Evolutionary conservation across 345 rosid genomes (phyloP).

Genomic region (Noccaea caerulescens): DNA sequence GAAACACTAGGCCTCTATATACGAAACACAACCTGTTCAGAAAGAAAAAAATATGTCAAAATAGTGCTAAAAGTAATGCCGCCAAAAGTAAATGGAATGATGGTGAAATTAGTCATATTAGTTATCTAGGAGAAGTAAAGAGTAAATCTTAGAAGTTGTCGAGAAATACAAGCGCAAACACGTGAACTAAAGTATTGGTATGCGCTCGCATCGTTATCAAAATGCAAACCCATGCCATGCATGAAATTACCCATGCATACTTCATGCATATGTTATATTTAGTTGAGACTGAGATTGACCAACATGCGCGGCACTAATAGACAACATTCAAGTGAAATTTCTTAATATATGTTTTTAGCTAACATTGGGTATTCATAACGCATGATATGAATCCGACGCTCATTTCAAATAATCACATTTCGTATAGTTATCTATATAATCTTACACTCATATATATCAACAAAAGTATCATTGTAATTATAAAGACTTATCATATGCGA

Average conservation of each 20-base stretch:
- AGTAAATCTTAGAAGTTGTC: background rate
- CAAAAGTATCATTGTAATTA: background rate
- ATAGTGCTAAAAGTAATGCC: background rate
- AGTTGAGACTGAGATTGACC: conserved; percentile 1
- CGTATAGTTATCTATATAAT: too few species aligned
- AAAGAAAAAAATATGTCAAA: background rate
- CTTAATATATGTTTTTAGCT: background rate
- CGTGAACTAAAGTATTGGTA: background rate
- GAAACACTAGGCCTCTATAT: too few species aligned
- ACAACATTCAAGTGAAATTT: background rate
- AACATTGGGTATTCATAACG: background rate
- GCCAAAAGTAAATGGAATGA: background rate
- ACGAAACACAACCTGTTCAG: background rate
- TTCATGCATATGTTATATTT: background rate
- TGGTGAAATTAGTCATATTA: conserved; percentile 1
- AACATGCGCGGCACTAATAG: background rate
- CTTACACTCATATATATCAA: too few species aligned
- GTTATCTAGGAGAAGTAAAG: background rate
- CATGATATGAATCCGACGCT: background rate
- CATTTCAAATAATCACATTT: too few species aligned
- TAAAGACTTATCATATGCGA: background rate
- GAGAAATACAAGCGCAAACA: background rate
- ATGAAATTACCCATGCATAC: too few species aligned
- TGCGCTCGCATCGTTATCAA: background rate
- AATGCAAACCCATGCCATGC: background rate